phyloP scores from a whole-genome alignment of 345 rosid genomes.

The Citrus maxima region DNA sequence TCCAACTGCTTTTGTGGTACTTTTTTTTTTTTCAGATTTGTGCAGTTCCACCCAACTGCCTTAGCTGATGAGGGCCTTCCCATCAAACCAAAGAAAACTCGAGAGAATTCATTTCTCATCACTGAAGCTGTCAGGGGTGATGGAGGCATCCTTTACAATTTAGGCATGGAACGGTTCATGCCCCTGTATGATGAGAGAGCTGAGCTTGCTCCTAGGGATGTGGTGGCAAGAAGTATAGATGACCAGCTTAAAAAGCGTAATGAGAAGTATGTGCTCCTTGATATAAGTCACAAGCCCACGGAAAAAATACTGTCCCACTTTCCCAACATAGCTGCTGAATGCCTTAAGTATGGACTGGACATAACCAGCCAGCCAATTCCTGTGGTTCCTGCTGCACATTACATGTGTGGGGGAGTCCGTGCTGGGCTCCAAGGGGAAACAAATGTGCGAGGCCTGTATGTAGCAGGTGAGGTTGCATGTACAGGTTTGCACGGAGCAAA shows the following conservation, averaged over 20 bases:
- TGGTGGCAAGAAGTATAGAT: constrained; percentile 93
- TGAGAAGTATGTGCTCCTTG: constrained; percentile 79
- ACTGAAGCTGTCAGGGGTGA: constrained; percentile 79
- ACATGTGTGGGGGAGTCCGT: constrained; percentile 93
- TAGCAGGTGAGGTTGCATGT: constrained; percentile 98
- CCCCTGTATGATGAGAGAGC: constrained; percentile 82
- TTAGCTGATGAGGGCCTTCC: constrained; percentile 97
- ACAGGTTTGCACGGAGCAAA: constrained; percentile 98
- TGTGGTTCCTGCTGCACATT: constrained; percentile 75
- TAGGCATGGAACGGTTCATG: constrained; percentile 80
- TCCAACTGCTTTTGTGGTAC: constrained; percentile 3
- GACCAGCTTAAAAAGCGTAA: constrained; percentile 81
- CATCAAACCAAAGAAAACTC: constrained; percentile 47
- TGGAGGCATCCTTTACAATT: constrained; percentile 89
- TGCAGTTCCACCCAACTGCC: constrained; percentile 98
- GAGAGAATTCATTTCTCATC: constrained; percentile 85
- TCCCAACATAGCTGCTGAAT: constrained; percentile 89
- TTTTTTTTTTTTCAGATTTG: constrained; percentile 53
- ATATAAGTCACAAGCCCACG: constrained; percentile 80
- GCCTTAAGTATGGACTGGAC: constrained; percentile 74
- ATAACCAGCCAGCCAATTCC: constrained; percentile 41
- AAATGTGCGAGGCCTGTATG: constrained; percentile 80
- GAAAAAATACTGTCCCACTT: constrained; percentile 88
- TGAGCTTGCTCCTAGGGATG: constrained; percentile 97
- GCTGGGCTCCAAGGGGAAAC: constrained; percentile 93